These are phyloP conservation scores for Ogataea glucozyma DNA, from an alignment of 805 yeast genomes.

Conservation along the genomic window DNA sequence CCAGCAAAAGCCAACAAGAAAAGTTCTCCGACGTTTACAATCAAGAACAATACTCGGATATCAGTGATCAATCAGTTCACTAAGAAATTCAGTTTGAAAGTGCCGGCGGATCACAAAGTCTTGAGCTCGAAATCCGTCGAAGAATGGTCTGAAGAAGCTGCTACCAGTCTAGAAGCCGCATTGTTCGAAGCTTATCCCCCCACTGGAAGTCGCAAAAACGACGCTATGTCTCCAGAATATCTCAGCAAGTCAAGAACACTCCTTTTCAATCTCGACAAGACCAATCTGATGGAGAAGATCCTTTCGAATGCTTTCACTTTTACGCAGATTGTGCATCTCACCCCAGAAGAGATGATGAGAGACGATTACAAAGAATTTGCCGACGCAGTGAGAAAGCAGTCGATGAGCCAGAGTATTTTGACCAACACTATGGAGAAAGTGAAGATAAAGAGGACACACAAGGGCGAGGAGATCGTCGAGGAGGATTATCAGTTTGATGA, in stretches of 20 bases:
- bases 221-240: conserved; percentile 42
- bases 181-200: conserved; percentile 38
- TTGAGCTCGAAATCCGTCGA: conserved; percentile 29
- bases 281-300: conserved; percentile 58
- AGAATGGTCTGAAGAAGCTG: conserved; percentile 44
- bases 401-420: conserved; percentile 66
- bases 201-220: conserved; percentile 9
- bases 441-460: conserved; percentile 75
- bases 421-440: conserved; percentile 48
- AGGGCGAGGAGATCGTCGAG: conserved; percentile 84
- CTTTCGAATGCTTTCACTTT: conserved; percentile 54
- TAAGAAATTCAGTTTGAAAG: conserved; percentile 42
- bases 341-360: conserved; percentile 67
- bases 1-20: conserved; percentile 20
- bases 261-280: conserved; percentile 60
- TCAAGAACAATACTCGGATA: conserved; percentile 40
- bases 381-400: conserved; percentile 67
- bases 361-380: conserved; percentile 76
- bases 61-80: conserved; percentile 55
- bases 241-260: conserved; percentile 69
- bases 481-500: conserved; percentile 40
- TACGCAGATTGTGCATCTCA: conserved; percentile 58
- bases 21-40: background rate
- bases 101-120: conserved; percentile 37
- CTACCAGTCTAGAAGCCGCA: conserved; percentile 52